Evolutionary conservation across 2,329 filamentous ascomycete genomes (phyloP), one percentile per base, ranked within the genome.

Genomic region (Xylaria arbuscula): DNA sequence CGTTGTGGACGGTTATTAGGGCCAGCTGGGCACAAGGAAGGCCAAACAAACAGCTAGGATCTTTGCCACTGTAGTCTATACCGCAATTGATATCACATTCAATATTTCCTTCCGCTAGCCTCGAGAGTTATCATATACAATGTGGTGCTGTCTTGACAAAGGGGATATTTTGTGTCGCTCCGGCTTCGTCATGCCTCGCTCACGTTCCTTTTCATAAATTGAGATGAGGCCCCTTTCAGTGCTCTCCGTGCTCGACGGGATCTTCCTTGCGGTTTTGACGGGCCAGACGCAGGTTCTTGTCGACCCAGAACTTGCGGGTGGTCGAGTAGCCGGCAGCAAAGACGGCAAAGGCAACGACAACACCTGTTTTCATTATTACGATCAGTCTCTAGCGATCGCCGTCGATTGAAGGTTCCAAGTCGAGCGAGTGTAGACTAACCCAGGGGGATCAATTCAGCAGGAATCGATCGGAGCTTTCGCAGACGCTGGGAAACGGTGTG

Each of bases 401-500:
- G 13, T 40, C n/a, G 32, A 17, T 40, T 11, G 2, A 17, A 28
- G 11, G 11, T 24, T 40, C 28, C 6, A 36, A 17, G 11, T n/a
- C 55, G 34, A 47, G 32, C 45, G 32, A 13, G 45, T 66, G 64
- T 64, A 72, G 74, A 84, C 89, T 82, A 90, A 97, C 94, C 94
- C 77, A 99, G 91, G 79, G 96, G 96, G 76, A 94, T 89, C 88
- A 99, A 88, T 88, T 99, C 96, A 76, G 93, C 90, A 75, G 96
- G 96, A 79, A 98, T 92, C 84, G 90, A 90, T 88, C 92, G 94
- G 79, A 98, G 87, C 80, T 90, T 91, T 81, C 94, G 92, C 78
- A 99, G 87, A 81, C 95, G 93, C 87, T 98, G 96, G 74, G 95
- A 97, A 83, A 98, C 90, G 78, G 95, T 98, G 86, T 98, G 96